Evolutionary conservation across 371 early-diverging fungal species (phyloP).

Genomic region (Gilbertella persicaria): DNA sequence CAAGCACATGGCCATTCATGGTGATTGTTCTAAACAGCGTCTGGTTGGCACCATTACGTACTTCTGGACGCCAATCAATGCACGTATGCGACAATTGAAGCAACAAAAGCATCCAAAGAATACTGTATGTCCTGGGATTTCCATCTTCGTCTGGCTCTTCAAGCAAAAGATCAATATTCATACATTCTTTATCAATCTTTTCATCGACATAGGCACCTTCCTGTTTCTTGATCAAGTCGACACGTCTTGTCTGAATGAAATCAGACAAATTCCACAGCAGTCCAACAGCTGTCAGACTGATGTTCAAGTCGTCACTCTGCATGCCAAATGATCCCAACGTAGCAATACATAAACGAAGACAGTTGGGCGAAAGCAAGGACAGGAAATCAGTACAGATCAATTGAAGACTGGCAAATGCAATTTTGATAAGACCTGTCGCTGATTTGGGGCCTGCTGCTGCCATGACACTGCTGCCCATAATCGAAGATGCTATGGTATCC

Average conservation of each 20-base stretch:
- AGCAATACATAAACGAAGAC: constrained; percentile 81
- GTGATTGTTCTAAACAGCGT: constrained; percentile 92
- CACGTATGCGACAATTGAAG: constrained; percentile 81
- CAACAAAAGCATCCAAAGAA: constrained; percentile 87
- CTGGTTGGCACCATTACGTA: constrained; percentile 93
- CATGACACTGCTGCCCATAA: constrained; percentile 13
- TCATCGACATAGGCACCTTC: constrained; percentile 14
- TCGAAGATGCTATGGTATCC: constrained; percentile 36
- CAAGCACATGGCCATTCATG: constrained; percentile 77
- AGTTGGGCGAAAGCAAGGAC: constrained; percentile 72
- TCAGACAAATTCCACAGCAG: constrained; percentile 90
- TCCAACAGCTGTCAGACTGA: constrained; percentile 90
- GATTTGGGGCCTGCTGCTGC: constrained; percentile 26
- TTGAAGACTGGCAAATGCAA: constrained; percentile 92
- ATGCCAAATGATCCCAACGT: constrained; percentile 82
- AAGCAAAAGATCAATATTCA: constrained; percentile 40
- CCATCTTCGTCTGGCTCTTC: constrained; percentile 39
- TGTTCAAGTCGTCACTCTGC: constrained; percentile 92
- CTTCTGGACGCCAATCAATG: constrained; percentile 88
- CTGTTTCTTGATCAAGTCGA: constrained; percentile 43
- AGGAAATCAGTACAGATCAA: constrained; percentile 96
- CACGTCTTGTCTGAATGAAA: constrained; percentile 73
- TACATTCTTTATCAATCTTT: constrained; percentile 30
- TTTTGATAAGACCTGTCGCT: constrained; percentile 67
- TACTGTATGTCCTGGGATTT: constrained; percentile 54